Base-by-base conservation (phyloP, 108 stramenopile genomes). In the Pinguiococcus pyrenoidosus region DNA sequence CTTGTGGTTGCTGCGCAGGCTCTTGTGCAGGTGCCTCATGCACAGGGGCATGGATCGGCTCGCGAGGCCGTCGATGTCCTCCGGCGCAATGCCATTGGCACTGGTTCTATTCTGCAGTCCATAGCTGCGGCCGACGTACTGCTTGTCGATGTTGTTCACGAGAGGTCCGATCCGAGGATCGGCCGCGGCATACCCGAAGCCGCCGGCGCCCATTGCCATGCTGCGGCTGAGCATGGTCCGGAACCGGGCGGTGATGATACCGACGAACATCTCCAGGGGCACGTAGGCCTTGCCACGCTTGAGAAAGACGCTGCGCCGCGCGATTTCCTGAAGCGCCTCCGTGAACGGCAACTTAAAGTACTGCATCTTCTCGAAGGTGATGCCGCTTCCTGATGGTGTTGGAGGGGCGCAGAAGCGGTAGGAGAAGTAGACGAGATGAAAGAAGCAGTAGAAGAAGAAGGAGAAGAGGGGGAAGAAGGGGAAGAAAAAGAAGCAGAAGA, bases 311-410 rank as follows among this genome's bases (percentile, higher is more conserved):
- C 79, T 56, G 7, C 96, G 71, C 8, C 59, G 66, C 4, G 69
- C 64, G 16, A 95, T 71, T 30, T 93, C 50, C 28, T 89, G 81
- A 50, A 80, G 46, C 0, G 90, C 96, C 50, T 95, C 74, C 33
- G 70, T 62, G 60, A 95, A 98, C 32, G 92, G 96, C 5, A 98
- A 82, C 23, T 64, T 57, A 59, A 82, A 98, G 68, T 83, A 87
- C 28, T 42, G 44, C 10, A 65, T 68, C 14, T 35, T 26, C 22
- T 62, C 47, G 32, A 67, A 54, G 5, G 3, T 44, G 61, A 16
- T 56, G 60, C 51, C 47, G 46, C 16, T 48, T 16, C 54, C 52
- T 63, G 30, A 79, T 73, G 44, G 72, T 76, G 16, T 41, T 29
- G 4, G 69, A 58, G 24, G 56, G n/a, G n/a, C n/a, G n/a, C n/a